Base-by-base conservation (phyloP, 257 asterid species). In the Solanum etuberosum region DNA sequence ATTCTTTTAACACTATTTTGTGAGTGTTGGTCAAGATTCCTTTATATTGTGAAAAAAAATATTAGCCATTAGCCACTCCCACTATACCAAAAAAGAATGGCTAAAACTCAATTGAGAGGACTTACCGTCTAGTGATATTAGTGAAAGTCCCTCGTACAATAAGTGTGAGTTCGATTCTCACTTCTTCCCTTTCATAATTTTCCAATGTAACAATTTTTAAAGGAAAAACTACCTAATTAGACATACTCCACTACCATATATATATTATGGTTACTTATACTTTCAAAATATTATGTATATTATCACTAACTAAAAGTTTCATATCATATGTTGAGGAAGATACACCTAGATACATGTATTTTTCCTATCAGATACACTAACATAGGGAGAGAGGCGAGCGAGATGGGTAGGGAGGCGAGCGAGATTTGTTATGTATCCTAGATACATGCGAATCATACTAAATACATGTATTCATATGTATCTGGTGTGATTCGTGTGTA, bases 161-260 rank as follows among this genome's bases (percentile, higher is more conserved):
- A 72, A 35, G 29, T 10, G 9, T 5, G 48, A 9, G 1, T 73
- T 72, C 0, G 7, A 35, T 35, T 72, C 3, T 71, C 29, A 46
- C 16, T 1, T 4, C 3, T 6, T 9, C 1, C 0, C 14, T 0
- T n/a, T 63, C 16, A 10, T 11, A 8, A 63, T 10, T n/a, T 61
- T n/a, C 3, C 8, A 61, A 61, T n/a, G 70, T n/a, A 10, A 61
- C 31, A 0, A 2, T 10, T n/a, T 63, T 63, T 23, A n/a, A 9
- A 23, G 5, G 14, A 61, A 9, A 51, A 51, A 51, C n/a, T 51
- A 18, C 0, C n/a, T 51, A 51, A 18, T 51, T 51, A 51, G 4
- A 51, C n/a, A 51, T 51, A 51, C 10, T 51, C 23, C 4, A 51
- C 10, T 18, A 51, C 1, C 2, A 51, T 51, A 51, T 51, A 51